Conservation (phyloP, 441 rosid species). For the Codiaeum variegatum region DNA sequence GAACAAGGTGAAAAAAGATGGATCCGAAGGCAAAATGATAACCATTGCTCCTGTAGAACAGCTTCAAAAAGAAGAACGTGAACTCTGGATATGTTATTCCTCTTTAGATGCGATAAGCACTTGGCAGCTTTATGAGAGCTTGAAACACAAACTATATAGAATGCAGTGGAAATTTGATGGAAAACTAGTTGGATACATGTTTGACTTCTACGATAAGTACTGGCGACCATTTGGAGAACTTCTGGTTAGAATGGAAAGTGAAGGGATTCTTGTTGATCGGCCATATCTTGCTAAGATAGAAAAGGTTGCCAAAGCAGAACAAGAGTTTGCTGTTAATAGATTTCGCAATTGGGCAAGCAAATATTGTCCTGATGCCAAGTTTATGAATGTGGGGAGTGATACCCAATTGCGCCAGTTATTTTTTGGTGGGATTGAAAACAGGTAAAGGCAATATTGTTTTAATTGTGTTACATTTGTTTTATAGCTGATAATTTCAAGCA, state of each 20-base stretch:
- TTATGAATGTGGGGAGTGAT: constrained; percentile 95
- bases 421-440: constrained; percentile 67
- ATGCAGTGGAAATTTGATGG: constrained; percentile 67
- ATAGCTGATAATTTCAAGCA: not conserved
- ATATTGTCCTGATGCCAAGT: constrained; percentile 73
- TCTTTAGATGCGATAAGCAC: constrained; percentile 93
- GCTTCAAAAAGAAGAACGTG: constrained; percentile 71
- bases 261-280: constrained; percentile 90
- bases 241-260: constrained; percentile 81
- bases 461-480: constrained; percentile 9
- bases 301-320: constrained; percentile 84
- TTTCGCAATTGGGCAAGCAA: constrained; percentile 85
- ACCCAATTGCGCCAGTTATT: constrained; percentile 80
- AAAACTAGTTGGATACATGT: constrained; percentile 46
- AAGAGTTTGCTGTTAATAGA: constrained; percentile 61
- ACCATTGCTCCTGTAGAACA: constrained; percentile 76
- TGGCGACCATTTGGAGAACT: constrained; percentile 89
- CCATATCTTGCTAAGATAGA: constrained; percentile 76
- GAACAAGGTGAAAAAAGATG: constrained; percentile 86
- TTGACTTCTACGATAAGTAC: constrained; percentile 69
- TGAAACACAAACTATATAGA: constrained; percentile 44
- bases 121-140: constrained; percentile 74
- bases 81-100: constrained; percentile 85
- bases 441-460: constrained; percentile 35
- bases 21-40: constrained; percentile 72